Base-by-base conservation (phyloP, 805 yeast species). In the Cyberlindnera samutprakarnensis region DNA sequence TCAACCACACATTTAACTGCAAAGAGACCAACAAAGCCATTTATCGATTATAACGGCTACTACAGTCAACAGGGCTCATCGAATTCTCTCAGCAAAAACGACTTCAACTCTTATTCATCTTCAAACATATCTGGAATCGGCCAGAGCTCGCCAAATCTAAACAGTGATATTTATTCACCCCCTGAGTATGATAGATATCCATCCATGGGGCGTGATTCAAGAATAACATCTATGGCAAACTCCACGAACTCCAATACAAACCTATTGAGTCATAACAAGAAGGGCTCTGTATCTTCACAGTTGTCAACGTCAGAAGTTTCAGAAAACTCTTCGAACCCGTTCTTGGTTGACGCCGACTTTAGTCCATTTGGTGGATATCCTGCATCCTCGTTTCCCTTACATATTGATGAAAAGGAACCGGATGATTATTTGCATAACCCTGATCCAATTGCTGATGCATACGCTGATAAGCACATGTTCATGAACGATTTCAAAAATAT, bases 291-390 rank as follows among this genome's bases (percentile, higher is more conserved):
- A 15, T 18, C 22, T 4, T 43, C 46, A 12, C 34, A 41, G 11
- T 26, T 33, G 25, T 25, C 38, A 7, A 43, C 53, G 2, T 37
- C 36, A 11, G 38, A 27, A 26, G n/a, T n/a, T n/a, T 44, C 52
- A 5, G 56, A 42, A 18, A 29, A 33, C 4, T 47, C 57, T 3
- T 49, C 59, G 16, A 47, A 63, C 35, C 72, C 72, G 11, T 66
- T 66, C 42, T 38, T 68, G 29, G 66, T 63, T 25, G 77, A 68
- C 47, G 70, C 77, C 15, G 92, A 81, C 49, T 77, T 78, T 43
- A 75, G 83, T 29, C 98, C 97, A 3, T 90, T 90, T 61, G 98
- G 97, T 31, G 97, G 97, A 12, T 90, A 84, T 57, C 97, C 98
- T 1, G 94, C 95, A 7, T 68, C 87, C 13, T 77, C 86, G 5